phyloP scores from a whole-genome alignment of 352 stramenopile genomes.

The Globisporangium sylvaticum region DNA sequence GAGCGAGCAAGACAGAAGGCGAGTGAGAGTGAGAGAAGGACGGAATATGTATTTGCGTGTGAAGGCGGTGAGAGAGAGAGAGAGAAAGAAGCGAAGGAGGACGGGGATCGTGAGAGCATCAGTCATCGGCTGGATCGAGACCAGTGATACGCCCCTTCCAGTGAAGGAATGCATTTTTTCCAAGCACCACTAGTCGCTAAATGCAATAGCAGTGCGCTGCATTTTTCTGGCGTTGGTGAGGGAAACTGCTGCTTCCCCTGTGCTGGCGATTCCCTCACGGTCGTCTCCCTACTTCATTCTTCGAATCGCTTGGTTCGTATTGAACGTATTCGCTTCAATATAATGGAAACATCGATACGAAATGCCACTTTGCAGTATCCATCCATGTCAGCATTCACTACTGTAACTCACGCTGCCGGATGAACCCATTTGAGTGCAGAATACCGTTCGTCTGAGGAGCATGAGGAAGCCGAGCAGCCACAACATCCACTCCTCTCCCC shows the following conservation, averaged over 20 bases:
- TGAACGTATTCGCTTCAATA: background rate
- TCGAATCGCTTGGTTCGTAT: background rate
- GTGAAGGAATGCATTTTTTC: background rate
- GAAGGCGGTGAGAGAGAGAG: background rate
- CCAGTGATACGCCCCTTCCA: background rate
- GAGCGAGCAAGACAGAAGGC: background rate
- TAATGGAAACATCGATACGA: background rate
- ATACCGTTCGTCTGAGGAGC: too few relatives aligned
- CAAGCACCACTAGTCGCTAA: background rate
- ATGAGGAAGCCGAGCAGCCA: too few relatives aligned
- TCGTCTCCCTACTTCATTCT: background rate
- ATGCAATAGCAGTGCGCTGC: background rate
- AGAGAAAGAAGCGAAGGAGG: background rate
- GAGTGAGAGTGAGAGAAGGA: background rate
- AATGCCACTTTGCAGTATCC: background rate
- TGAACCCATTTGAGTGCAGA: too few relatives aligned
- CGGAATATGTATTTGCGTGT: background rate
- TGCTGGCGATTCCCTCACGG: background rate
- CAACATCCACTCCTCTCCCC: too few relatives aligned
- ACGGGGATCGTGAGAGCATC: background rate
- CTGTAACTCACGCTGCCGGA: background rate
- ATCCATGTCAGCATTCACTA: background rate
- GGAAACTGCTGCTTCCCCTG: background rate
- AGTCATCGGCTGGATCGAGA: background rate
- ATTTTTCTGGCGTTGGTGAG: background rate